Evolutionary conservation across 2,329 filamentous ascomycete genomes (phyloP), one percentile per base, ranked within the genome.

Genomic region (Calycina herbarum): DNA sequence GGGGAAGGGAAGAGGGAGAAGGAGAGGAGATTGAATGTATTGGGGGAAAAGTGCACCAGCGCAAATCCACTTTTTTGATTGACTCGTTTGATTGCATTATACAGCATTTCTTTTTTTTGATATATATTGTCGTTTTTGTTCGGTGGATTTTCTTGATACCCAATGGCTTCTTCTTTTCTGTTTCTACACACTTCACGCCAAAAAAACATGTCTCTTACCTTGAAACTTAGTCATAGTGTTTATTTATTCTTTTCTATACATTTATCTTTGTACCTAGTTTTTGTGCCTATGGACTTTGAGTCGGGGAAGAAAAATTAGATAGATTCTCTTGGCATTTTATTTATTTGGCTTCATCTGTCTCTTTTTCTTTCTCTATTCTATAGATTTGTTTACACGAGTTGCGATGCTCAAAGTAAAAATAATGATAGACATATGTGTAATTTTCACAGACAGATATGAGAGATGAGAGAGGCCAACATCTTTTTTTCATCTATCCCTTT

Each of bases 111-210:
- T 48, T 3, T 20, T 20, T 20, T 8, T 20, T 24, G n/a, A 10
- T 48, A 20, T 2, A 20, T 24, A 17, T 20, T 20, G 15, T 5
- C 24, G 15, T n/a, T 45, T 3, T 45, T 45, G n/a, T 24, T 24
- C n/a, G 45, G 45, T 48, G 45, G 45, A 48, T 48, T 48, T 48
- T 48, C 45, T 48, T 48, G 45, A 48, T 48, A 48, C 45, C 45
- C 45, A 24, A 48, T 48, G 45, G 45, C 8, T 48, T 48, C n/a
- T 15, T 48, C 42, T 13, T 48, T 24, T 48, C 45, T 8, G 2
- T 24, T 48, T 48, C 10, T 38, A 7, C 10, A 8, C 24, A 7
- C n/a, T 45, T 6, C 13, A 17, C 13, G 45, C 17, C 6, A 7
- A n/a, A 48, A 10, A 38, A 38, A 38, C 5, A 10, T 38, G 10